Percentiles rank a stretch among this genome's conserved stretches.
Evolutionary conservation across 106 monocot genomes (phyloP).

Genomic region (Platanthera guangdongensis): DNA sequence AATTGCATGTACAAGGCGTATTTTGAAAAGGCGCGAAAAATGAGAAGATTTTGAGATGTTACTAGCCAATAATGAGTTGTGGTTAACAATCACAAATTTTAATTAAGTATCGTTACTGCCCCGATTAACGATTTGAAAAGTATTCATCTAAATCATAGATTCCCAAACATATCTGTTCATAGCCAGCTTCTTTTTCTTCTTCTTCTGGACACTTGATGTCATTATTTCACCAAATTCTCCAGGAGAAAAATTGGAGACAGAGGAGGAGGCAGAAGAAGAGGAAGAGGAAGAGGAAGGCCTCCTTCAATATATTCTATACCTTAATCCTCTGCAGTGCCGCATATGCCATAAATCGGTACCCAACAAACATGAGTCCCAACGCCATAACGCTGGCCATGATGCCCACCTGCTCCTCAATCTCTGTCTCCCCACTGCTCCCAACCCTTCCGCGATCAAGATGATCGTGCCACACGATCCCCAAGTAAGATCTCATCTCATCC

Average conservation of each 20-base stretch:
- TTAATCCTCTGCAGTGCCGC: constrained; percentile 46
- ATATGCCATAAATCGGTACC: constrained; percentile 67
- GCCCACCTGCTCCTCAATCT: constrained; percentile 15
- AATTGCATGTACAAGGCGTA: too few relatives aligned
- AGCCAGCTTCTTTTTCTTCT: background rate
- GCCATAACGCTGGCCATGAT: constrained; percentile 22
- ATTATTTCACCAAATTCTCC: background rate
- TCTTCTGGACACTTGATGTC: background rate
- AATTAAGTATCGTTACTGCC: too few relatives aligned
- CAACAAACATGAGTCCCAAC: constrained; percentile 53
- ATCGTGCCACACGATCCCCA: background rate
- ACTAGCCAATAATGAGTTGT: too few relatives aligned
- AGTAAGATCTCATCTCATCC: background rate
- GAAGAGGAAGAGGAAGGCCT: background rate
- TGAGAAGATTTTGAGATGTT: too few relatives aligned
- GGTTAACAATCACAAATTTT: too few relatives aligned
- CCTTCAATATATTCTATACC: background rate
- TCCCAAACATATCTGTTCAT: background rate
- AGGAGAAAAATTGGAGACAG: background rate
- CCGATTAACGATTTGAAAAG: too few relatives aligned
- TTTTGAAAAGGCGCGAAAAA: too few relatives aligned
- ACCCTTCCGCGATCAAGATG: background rate
- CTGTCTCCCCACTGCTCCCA: background rate
- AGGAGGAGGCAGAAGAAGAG: too few relatives aligned
- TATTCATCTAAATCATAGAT: background rate